These are phyloP conservation scores for Chlorella sp. DNA, from an alignment of 139 green algal species.

Conservation along the genomic window DNA sequence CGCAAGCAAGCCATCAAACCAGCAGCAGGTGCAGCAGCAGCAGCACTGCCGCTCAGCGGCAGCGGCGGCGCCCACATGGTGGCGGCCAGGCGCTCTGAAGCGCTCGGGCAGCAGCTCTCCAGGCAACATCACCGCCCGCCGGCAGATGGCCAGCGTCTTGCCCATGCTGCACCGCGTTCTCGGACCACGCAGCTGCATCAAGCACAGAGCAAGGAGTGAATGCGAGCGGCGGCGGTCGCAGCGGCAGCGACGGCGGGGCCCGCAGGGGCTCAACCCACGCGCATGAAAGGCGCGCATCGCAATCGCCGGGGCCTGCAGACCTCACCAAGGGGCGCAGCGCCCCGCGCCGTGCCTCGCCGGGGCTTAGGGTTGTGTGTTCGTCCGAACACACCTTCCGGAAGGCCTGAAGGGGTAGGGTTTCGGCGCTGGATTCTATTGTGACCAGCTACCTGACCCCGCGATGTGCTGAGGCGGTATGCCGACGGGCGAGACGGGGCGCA, in stretches of 20 bases:
- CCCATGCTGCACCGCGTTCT: background rate
- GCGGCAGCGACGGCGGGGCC: background rate
- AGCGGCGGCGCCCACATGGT: slow-evolving; percentile 3
- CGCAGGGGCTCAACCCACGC: background rate
- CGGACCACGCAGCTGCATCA: background rate
- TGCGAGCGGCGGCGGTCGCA: background rate
- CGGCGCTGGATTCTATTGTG: too few relatives aligned
- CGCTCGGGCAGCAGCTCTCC: background rate
- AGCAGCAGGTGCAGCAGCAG: too few relatives aligned
- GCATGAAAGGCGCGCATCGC: background rate
- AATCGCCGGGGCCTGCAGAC: too few relatives aligned
- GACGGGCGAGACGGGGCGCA: too few relatives aligned
- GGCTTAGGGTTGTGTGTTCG: background rate
- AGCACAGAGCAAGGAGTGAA: background rate
- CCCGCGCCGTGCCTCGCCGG: too few relatives aligned
- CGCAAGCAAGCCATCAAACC: too few relatives aligned
- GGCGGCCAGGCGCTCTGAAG: background rate
- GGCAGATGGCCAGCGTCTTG: background rate
- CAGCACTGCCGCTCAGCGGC: too few relatives aligned
- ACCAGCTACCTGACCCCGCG: too few relatives aligned
- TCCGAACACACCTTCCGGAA: too few relatives aligned
- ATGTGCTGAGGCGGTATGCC: too few relatives aligned
- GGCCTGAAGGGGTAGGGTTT: too few relatives aligned
- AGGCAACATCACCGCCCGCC: background rate
- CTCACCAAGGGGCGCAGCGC: too few relatives aligned